Base-by-base conservation (phyloP, 805 yeast genomes). In the Cyberlindnera samutprakarnensis region DNA sequence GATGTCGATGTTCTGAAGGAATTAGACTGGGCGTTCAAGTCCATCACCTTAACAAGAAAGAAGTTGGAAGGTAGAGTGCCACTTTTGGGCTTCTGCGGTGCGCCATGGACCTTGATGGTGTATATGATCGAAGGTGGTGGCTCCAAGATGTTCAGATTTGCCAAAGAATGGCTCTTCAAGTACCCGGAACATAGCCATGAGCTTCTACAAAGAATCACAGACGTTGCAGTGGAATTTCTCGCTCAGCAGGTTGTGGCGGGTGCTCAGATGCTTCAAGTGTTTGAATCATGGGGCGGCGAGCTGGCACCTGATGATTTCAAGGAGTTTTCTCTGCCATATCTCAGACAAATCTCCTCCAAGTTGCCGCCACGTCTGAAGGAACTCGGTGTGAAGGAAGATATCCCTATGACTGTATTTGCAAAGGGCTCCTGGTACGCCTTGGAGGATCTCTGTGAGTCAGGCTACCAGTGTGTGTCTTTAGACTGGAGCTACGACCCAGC, bases 51-150 rank as follows among this genome's bases (percentile, higher is more conserved):
- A 42, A 92, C 98, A n/a, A 72, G 98, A 58, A 67, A 67, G 42
- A 85, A 83, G 51, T 70, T 92, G 38, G 61, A 77, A 25, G 98
- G 98, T 31, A 72, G 94, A 49, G 96, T 88, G 10, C 98, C 98
- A 18, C 64, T 92, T 40, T 68, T 92, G 31, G 98, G 98, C 4
- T 92, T 92, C 61, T 83, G 87, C 45, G 98, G 98, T 33, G 96
- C 95, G 7, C 98, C 98, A 35, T 92, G 96, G 96, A 92, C 98
- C 10, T 63, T 92, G 38, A 68, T 92, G 64, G 95, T 88, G 23
- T 92, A 92, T 62, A 92, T 92, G 96, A 77, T 87, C 38, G 98
- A 92, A 61, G 98, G 98, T 32, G 95, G 94, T 44, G 95, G 96
- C 13, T 78, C 96, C 6, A 83, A 83, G 53, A 68, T 90, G 68